phyloP scores from a whole-genome alignment of 2,329 filamentous ascomycete genomes.

The Pseudocercospora musae region DNA sequence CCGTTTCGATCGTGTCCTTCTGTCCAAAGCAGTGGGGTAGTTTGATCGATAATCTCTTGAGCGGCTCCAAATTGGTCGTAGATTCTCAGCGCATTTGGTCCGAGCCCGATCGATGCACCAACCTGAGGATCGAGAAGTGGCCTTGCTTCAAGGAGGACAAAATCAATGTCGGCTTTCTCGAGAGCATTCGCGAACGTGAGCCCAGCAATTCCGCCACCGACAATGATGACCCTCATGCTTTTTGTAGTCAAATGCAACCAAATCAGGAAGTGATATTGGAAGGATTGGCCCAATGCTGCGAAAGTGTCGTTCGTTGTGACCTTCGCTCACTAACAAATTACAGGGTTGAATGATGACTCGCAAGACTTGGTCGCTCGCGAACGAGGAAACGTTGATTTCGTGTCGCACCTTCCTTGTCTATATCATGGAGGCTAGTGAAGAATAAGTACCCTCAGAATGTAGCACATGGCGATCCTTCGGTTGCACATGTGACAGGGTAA shows the following conservation, averaged over 20 bases:
- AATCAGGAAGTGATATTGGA: not conserved
- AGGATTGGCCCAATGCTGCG: not conserved
- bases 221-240: slow-evolving; percentile 42
- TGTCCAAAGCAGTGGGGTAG: slow-evolving; percentile 3
- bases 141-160: slow-evolving; percentile 48
- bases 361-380: not conserved
- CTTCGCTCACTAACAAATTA: not conserved
- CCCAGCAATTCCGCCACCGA: slow-evolving; percentile 47
- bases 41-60: slow-evolving; percentile 17
- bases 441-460: not conserved
- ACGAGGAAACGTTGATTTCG: not conserved
- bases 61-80: slow-evolving; percentile 50
- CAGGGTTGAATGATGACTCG: not conserved
- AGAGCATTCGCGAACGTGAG: slow-evolving; percentile 48
- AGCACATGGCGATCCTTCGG: not conserved
- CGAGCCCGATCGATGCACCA: slow-evolving; percentile 49
- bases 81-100: slow-evolving; percentile 44
- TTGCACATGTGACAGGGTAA: not conserved
- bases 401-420: not conserved
- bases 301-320: not conserved
- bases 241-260: not conserved
- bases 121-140: slow-evolving; percentile 43
- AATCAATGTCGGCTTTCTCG: slow-evolving; percentile 47
- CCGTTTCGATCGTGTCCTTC: slow-evolving; percentile 7
- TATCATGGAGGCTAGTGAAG: not conserved